phyloP scores from a whole-genome alignment of 2,329 filamentous ascomycete species.

The Phaeosphaeria sp. region DNA sequence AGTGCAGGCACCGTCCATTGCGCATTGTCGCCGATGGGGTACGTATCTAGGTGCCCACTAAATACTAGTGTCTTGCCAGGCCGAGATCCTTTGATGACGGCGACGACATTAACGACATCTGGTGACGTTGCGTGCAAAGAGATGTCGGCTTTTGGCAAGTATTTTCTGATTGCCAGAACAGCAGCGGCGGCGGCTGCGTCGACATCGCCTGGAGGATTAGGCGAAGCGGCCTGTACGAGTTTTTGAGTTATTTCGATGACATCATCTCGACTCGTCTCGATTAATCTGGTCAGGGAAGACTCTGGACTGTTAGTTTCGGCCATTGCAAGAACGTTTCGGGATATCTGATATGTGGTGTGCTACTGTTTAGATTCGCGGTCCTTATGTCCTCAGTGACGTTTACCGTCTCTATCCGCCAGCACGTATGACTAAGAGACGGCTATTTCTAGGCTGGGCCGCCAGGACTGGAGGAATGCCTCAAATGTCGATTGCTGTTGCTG shows the following conservation, averaged over 20 bases:
- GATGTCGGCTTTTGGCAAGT: not conserved
- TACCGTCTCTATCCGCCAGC: no score
- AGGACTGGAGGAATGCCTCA: not conserved
- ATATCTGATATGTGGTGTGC: no score
- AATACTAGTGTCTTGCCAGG: conserved; percentile 1
- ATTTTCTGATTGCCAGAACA: not conserved
- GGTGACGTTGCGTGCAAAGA: not conserved
- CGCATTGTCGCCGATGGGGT: not conserved
- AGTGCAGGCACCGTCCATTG: not conserved
- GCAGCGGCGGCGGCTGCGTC: not conserved
- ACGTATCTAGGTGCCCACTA: conserved; percentile 1
- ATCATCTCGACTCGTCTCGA: no score
- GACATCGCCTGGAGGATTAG: conserved; percentile 39
- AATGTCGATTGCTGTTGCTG: no score
- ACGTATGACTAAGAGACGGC: not conserved
- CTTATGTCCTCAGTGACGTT: no score
- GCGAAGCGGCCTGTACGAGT: conserved; percentile 21
- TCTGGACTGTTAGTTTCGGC: no score
- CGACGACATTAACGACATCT: not conserved
- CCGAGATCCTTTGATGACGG: not conserved
- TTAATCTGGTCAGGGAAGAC: no score
- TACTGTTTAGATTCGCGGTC: no score
- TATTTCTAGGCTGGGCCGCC: not conserved
- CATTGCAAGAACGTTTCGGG: no score
- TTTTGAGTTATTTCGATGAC: not conserved